These are phyloP conservation scores for Medicago lupulina DNA, from an alignment of 306 rosid species.

Conservation along the genomic window DNA sequence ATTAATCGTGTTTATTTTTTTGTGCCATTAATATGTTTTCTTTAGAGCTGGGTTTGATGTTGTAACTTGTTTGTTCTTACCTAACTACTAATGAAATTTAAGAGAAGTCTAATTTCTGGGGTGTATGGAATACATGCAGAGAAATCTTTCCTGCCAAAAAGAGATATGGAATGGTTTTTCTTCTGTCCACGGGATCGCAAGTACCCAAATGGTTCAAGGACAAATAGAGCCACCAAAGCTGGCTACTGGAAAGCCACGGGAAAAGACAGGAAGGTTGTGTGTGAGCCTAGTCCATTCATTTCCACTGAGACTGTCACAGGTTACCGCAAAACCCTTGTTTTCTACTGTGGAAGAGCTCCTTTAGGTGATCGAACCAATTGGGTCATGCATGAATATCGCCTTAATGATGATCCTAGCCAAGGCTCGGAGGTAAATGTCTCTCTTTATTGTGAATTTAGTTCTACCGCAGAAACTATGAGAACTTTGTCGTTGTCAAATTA, in stretches of 20 bases:
- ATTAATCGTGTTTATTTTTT: background rate
- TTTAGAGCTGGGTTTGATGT: background rate
- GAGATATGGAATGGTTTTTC: constrained; percentile 97
- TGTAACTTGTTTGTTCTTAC: background rate
- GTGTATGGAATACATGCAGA: constrained; percentile 52
- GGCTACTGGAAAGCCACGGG: constrained; percentile 99
- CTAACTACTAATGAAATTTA: constrained; percentile 5
- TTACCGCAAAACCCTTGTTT: constrained; percentile 86
- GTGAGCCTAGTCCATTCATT: constrained; percentile 55
- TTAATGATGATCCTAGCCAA: constrained; percentile 61
- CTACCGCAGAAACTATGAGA: background rate
- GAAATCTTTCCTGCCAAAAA: constrained; percentile 80
- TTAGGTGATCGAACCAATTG: constrained; percentile 83
- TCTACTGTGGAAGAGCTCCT: constrained; percentile 90
- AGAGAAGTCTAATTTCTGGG: constrained; percentile 34
- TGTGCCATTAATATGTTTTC: background rate
- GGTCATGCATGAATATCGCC: constrained; percentile 97
- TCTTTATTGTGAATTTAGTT: background rate
- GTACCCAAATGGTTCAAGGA: constrained; percentile 90
- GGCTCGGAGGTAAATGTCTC: constrained; percentile 59
- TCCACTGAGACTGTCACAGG: constrained; percentile 56
- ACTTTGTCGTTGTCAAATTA: background rate
- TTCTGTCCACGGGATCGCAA: constrained; percentile 89
- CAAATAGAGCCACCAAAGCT: constrained; percentile 91
- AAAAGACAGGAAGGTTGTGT: constrained; percentile 77